These are phyloP conservation scores for Moricandia moricandioides DNA, from an alignment of 345 rosid genomes.

Conservation along the genomic window DNA sequence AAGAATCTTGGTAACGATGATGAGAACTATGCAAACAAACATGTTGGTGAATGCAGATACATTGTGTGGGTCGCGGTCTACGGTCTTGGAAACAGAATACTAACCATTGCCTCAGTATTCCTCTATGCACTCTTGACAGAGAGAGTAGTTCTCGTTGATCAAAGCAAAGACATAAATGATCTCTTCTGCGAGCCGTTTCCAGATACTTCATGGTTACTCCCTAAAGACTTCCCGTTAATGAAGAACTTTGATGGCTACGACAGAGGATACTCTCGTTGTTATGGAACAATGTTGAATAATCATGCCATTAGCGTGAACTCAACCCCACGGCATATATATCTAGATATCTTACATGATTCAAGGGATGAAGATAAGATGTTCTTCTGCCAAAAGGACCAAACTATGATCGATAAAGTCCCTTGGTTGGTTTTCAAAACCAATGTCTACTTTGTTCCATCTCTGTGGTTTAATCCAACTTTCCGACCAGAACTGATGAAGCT, in stretches of 20 bases:
- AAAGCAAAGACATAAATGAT: conserved; percentile 32
- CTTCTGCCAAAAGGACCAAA: conserved; percentile 34
- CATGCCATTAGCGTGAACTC: conserved; percentile 9
- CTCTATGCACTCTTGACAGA: conserved; percentile 47
- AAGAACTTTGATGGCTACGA: conserved; percentile 18
- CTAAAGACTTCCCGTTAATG: conserved; percentile 38
- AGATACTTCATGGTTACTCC: conserved; percentile 42
- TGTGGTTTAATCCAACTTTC: conserved; percentile 36
- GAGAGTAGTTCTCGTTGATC: conserved; percentile 43
- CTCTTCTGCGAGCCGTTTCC: conserved; percentile 50
- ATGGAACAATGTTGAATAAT: conserved; percentile 34
- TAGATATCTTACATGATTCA: conserved; percentile 34
- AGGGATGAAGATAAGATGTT: conserved; percentile 41
- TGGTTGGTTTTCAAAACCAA: conserved; percentile 42
- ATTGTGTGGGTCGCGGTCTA: conserved; percentile 34
- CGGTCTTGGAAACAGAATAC: conserved; percentile 47
- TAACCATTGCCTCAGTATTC: conserved; percentile 41
- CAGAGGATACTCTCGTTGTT: conserved; percentile 26
- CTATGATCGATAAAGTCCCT: conserved; percentile 25
- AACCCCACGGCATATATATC: conserved; percentile 30
- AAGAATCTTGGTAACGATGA: conserved; percentile 23
- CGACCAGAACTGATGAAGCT: conserved; percentile 25
- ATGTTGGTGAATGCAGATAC: conserved; percentile 37
- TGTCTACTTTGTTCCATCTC: conserved; percentile 40
- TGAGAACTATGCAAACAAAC: conserved; percentile 3